phyloP scores from a whole-genome alignment of 2,329 filamentous ascomycete species.

The Penicillium capsulatum region DNA sequence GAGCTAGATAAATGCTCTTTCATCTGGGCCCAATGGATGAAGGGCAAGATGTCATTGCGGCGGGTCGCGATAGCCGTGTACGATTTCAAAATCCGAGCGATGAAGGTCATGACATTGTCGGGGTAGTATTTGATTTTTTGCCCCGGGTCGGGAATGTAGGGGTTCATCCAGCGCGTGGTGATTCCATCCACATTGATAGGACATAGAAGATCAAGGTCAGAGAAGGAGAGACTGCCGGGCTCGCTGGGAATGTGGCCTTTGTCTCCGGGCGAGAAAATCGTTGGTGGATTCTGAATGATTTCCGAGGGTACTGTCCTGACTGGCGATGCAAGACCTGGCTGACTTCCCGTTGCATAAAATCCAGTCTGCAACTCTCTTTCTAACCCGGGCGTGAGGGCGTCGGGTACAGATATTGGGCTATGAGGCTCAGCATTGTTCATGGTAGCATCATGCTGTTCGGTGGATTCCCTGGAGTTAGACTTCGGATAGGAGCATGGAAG shows the following conservation, averaged over 20 bases:
- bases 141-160: conserved; percentile 45
- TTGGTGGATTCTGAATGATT: no score
- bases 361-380: neutral
- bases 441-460: neutral
- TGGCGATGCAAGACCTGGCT: no score
- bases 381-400: neutral
- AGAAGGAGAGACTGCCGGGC: conserved; percentile 30
- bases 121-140: conserved; percentile 45
- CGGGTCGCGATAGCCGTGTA: conserved; percentile 40
- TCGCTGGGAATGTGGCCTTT: no score
- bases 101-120: conserved; percentile 36
- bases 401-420: conserved; percentile 2
- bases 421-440: neutral
- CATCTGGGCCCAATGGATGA: conserved; percentile 44
- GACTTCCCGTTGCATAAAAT: no score
- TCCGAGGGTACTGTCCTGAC: no score
- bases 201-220: conserved; percentile 37
- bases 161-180: conserved; percentile 49
- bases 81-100: conserved; percentile 44
- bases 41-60: conserved; percentile 41
- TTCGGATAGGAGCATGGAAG: conserved; percentile 8
- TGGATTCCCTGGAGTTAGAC: neutral
- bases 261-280: no score
- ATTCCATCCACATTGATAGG: conserved; percentile 48
- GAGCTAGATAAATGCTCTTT: conserved; percentile 16